Base-by-base conservation (phyloP, 768 basidiomycete genomes). In the Hortiboletus campestris region DNA sequence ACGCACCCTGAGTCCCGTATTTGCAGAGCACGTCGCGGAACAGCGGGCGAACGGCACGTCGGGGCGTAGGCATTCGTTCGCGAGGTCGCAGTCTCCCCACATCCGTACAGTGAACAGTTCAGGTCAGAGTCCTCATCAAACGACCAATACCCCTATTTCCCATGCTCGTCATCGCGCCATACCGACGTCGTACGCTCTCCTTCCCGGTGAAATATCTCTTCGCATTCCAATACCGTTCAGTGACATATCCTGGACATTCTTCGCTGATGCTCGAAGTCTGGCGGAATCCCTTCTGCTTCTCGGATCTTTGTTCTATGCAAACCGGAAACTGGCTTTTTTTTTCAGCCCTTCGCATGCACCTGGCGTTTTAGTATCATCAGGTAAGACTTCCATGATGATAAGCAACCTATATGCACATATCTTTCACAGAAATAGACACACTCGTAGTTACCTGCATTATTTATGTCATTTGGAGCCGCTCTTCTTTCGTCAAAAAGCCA, bases 21-120 rank as follows among this genome's bases (percentile, higher is more conserved):
- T 49, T 48, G 50, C 42, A 35, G 70, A 57, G 67, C 73, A 51
- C 65, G 64, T 44, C 46, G 53, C 46, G 69, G 76, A 64, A 60
- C 72, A 47, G 74, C 70, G 55, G 66, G 58, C 57, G 66, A 71
- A 65, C 34, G 68, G 74, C 8, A 66, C 75, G 20, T 64, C 60
- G 46, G 74, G 66, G 40, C 75, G 67, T 48, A 76, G 78, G 49
- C 72, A 73, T 46, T 67, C 82, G 1, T 88, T 90, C 63, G 83
- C 87, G 36, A 84, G 88, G n/a, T 89, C 89, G 8, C 82, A 83
- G 20, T 89, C 89, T 2, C 88, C 89, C 40, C 80, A 76, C 12
- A 67, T 82, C 14, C 72, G 74, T 40, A 62, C 67, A 5, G 67
- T 66, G 25, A 65, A 65, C 44, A 63, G 70, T 46, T 60, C 72